Evolutionary conservation across 164 flowering plant genomes (phyloP), one percentile per base, ranked within the genome.

Genomic region (Piper longum): DNA sequence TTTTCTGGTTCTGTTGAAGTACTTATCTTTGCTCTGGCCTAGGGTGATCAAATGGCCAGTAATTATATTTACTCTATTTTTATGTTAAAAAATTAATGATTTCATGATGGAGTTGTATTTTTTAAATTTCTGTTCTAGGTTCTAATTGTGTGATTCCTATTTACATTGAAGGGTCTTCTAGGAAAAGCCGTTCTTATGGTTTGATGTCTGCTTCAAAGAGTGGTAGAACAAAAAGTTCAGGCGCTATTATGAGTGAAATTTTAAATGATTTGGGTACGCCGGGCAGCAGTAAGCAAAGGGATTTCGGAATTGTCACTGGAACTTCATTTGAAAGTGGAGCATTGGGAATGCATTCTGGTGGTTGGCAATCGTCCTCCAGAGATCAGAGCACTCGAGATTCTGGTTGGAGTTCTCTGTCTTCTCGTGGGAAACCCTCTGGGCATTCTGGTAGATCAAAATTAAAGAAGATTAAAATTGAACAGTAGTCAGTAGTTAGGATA

Each of bases 241-340:
- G 36, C 18, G 70, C 43, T 7, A 61, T 76, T 5, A 36, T 17
- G 4, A 71, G 73, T 48, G 67, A 59, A 59, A 56, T 64, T 39
- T 64, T 71, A 13, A 61, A 19, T 43, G 59, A 75, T 18, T 61
- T 14, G 7, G 12, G 70, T 2, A 63, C 78, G 62, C 76, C 75
- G 16, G 68, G 74, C 5, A 66, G 85, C 59, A 77, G 76, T 76
- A 78, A 60, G 45, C 70, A 68, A 5, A 78, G 66, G 66, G 78
- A 83, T 64, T 60, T 74, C 2, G 16, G 48, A 48, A 16, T 56
- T 18, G 8, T 43, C 42, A 62, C 66, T 62, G 66, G 62, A 17
- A 41, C 66, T 1, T 68, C 73, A 4, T 72, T 76, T 64, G 74
- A 69, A 40, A 65, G 65, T 16, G 72, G 63, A 18, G 80, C 69